Conservation (phyloP, 805 yeast genomes). For the Metschnikowia lunata region DNA sequence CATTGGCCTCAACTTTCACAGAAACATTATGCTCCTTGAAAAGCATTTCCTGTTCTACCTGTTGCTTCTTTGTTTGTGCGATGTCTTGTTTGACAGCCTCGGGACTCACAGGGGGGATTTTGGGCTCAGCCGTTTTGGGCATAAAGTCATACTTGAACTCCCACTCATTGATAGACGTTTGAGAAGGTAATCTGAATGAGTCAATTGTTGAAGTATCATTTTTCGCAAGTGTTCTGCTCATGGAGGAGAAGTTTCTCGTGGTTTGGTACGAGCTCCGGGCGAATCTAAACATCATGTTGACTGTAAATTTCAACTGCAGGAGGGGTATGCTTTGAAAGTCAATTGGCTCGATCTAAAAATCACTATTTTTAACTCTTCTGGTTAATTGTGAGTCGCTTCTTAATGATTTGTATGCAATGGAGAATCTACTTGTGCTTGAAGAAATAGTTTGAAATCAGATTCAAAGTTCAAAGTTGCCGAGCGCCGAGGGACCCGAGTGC, state of each 20-base stretch:
- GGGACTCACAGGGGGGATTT: slow-evolving; percentile 42
- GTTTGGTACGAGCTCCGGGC: slow-evolving; percentile 1
- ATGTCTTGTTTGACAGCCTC: slow-evolving; percentile 49
- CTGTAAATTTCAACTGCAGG: neutral
- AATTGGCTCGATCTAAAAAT: too few relatives aligned
- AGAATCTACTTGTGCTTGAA: too few relatives aligned
- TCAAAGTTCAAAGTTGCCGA: too few relatives aligned
- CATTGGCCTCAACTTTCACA: slow-evolving; percentile 42
- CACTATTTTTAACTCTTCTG: neutral
- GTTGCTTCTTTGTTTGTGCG: slow-evolving; percentile 38
- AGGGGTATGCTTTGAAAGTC: too few relatives aligned
- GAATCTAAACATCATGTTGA: slow-evolving; percentile 31
- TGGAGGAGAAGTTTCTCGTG: slow-evolving; percentile 18
- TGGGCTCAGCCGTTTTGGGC: slow-evolving; percentile 38
- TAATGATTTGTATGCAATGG: too few relatives aligned
- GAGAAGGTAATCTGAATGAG: slow-evolving; percentile 47
- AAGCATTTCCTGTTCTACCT: slow-evolving; percentile 36
- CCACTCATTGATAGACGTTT: slow-evolving; percentile 46
- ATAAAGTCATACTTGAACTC: slow-evolving; percentile 45
- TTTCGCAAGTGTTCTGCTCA: slow-evolving; percentile 34
- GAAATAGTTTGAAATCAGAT: too few relatives aligned
- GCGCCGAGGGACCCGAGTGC: too few relatives aligned
- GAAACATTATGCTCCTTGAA: slow-evolving; percentile 31
- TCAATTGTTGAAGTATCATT: slow-evolving; percentile 59
- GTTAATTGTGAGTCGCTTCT: neutral